Conservation (phyloP, 345 rosid species). For the Moricandia moricandioides region DNA sequence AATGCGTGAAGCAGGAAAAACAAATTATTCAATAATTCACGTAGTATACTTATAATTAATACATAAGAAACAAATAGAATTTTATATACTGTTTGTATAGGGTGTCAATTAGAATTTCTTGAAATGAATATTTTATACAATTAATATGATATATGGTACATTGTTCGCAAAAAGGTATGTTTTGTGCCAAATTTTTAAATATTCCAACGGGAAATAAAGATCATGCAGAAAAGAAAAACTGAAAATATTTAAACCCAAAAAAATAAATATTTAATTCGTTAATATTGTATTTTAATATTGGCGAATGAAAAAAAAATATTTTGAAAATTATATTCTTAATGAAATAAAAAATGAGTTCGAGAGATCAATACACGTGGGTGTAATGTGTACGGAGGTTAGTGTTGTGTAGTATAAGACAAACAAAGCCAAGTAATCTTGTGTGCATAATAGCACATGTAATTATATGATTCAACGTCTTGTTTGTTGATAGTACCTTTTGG, state of each 20-base stretch:
- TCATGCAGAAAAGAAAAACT: not conserved
- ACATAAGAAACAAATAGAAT: not conserved
- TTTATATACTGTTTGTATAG: not conserved
- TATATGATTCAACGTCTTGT: slow-evolving; percentile 18
- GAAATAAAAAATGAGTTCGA: not conserved
- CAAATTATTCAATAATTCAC: not conserved
- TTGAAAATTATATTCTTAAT: too few relatives aligned
- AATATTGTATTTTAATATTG: not conserved
- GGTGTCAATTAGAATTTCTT: not conserved
- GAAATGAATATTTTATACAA: not conserved
- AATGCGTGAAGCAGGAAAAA: not conserved
- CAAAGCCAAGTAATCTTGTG: slow-evolving; percentile 32
- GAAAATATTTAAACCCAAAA: not conserved
- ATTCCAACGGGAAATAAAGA: not conserved
- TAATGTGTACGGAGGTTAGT: slow-evolving; percentile 35
- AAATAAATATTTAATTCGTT: not conserved
- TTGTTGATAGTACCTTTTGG: not conserved
- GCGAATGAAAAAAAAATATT: too few relatives aligned
- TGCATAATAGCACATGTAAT: slow-evolving; percentile 41
- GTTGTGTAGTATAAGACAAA: slow-evolving; percentile 43
- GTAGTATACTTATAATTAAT: not conserved
- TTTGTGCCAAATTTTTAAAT: not conserved
- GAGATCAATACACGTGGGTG: slow-evolving; percentile 25
- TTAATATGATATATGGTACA: not conserved
- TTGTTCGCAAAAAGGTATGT: not conserved